Evolutionary conservation across 257 asterid species (phyloP).

Genomic region (Coffea canephora): DNA sequence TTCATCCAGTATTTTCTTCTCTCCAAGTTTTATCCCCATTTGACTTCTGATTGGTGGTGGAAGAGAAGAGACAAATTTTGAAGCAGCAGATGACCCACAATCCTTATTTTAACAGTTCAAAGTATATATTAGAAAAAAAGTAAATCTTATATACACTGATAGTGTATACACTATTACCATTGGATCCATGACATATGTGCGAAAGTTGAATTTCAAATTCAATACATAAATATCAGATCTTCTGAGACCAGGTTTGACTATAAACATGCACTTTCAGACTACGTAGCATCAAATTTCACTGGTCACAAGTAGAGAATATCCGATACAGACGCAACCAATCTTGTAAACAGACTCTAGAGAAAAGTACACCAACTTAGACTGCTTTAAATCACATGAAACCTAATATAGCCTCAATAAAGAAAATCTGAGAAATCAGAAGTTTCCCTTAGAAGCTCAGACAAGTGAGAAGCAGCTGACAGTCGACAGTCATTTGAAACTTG

Average conservation of each 20-base stretch:
- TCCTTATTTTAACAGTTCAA: conserved; percentile 49
- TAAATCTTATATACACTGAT: too few relatives aligned
- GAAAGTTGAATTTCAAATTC: too few relatives aligned
- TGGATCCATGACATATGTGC: too few relatives aligned
- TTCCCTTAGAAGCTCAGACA: neutral
- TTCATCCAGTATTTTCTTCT: conserved; percentile 33
- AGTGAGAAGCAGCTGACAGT: neutral
- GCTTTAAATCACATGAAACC: too few relatives aligned
- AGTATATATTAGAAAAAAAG: too few relatives aligned
- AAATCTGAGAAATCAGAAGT: neutral
- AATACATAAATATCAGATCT: conserved; percentile 16
- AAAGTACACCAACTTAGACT: too few relatives aligned
- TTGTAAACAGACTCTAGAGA: neutral
- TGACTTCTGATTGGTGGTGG: conserved; percentile 59
- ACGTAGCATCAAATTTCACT: neutral
- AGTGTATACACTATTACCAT: too few relatives aligned
- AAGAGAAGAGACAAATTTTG: conserved; percentile 58
- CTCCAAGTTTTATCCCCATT: conserved; percentile 55
- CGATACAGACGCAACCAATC: neutral
- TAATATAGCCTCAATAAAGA: neutral
- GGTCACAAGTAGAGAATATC: neutral
- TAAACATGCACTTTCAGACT: neutral
- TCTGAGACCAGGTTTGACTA: neutral
- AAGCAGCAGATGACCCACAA: conserved; percentile 50
- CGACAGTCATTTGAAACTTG: neutral